phyloP scores from a whole-genome alignment of 2,329 filamentous ascomycete species.

The Cylindrodendrum hubeiense region DNA sequence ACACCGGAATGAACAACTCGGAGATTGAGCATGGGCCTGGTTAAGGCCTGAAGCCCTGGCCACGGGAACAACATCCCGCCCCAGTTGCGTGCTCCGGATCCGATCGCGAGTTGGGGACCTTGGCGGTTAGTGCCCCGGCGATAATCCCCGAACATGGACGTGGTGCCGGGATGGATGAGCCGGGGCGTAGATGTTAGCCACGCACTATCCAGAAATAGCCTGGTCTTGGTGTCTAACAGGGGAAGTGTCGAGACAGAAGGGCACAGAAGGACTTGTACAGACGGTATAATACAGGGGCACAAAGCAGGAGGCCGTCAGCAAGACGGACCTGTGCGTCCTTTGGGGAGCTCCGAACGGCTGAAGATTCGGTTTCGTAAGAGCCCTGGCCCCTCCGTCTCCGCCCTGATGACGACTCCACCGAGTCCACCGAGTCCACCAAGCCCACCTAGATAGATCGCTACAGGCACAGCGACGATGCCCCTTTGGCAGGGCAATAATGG shows the following conservation, averaged over 20 bases:
- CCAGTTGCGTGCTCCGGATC: not conserved
- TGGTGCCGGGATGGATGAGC: not conserved
- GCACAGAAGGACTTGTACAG: too few relatives aligned
- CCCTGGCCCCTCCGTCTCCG: too few relatives aligned
- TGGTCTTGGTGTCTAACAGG: not conserved
- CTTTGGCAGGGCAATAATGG: not conserved
- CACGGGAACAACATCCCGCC: too few relatives aligned
- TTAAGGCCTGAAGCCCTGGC: not conserved
- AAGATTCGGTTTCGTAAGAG: too few relatives aligned
- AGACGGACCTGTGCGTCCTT: too few relatives aligned
- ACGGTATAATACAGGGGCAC: too few relatives aligned
- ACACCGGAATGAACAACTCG: not conserved
- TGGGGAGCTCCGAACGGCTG: too few relatives aligned
- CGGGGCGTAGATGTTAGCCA: not conserved
- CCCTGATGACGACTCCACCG: too few relatives aligned
- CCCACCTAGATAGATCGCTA: too few relatives aligned
- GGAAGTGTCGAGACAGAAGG: not conserved
- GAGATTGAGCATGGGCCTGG: slow-evolving; percentile 27
- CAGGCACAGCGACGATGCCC: too few relatives aligned
- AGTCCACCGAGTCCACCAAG: too few relatives aligned
- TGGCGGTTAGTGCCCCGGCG: not conserved
- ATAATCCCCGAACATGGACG: not conserved
- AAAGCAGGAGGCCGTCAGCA: too few relatives aligned
- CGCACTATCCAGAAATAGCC: not conserved
- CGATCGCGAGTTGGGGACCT: not conserved